Base-by-base conservation (phyloP, 2,329 filamentous ascomycete genomes). In the Colletotrichum zoysiae region DNA sequence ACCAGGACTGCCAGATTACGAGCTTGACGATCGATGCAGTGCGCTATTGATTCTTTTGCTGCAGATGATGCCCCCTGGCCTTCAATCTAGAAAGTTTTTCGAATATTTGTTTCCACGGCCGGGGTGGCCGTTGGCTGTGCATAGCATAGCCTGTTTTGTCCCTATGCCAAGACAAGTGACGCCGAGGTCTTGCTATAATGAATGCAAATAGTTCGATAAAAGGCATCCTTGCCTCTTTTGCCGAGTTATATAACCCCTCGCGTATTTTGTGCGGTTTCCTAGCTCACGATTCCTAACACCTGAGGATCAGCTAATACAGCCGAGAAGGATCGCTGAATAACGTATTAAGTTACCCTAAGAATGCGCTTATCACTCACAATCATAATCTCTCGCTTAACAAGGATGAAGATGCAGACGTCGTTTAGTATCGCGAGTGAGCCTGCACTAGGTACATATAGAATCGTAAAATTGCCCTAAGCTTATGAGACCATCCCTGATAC, bases 21-120 rank as follows among this genome's bases (percentile, higher is more conserved):
- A 48, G 26, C 58, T 59, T 42, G 53, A 18, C 38, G 5, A 42
- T 23, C 18, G 55, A 23, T 33, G 5, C n/a, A 14, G 30, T n/a
- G 12, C 65, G 57, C 38, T 51, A 62, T 71, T 58, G 51, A 35
- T 23, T 53, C 38, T 48, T 63, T 68, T 63, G 38, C 55, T 42
- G 50, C 4, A 40, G 26, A 30, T 1, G 23, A 20, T 40, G 16
- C 58, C n/a, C 44, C 33, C 12, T 51, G n/a, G 20, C 58, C 51
- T 46, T 44, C 51, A n/a, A 35, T 33, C 65, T 63, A 42, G 65
- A 68, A 71, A 51, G 23, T 26, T 38, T 57, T n/a, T 63, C 5
- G 68, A 63, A 58, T 8, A 5, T 51, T n/a, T 46, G 3, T 26
- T 26, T 40, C 9, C 30, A 63, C 51, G 51, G 35, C 23, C 18